Evolutionary conservation across 2,329 filamentous ascomycete species (phyloP), one percentile per base, ranked within the genome.

Genomic region (Nigrospora sphaerica): DNA sequence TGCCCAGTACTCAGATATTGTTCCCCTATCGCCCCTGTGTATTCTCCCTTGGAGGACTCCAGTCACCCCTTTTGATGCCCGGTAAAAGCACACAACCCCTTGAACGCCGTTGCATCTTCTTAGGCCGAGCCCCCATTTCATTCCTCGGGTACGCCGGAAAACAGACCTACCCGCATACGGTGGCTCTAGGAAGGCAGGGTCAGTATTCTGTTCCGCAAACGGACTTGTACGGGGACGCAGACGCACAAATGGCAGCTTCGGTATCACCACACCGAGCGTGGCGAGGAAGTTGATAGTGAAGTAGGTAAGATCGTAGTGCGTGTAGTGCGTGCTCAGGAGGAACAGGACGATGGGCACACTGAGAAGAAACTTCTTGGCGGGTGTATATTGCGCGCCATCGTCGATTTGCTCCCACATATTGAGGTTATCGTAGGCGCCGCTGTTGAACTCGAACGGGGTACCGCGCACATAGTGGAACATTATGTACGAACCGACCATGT

Each of bases 361-460:
- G 58, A 97, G 83, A 49, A 98, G 76, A 62, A 98, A 98, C 70
- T 98, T 98, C 77, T 98, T 98, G 55, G 93, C 88, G 4, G 93
- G 93, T 1, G 93, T 98, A 73, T 97, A 98, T 68, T 98, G 93
- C 58, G 93, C 93, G 40, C 93, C 93, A 61, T 97, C 95, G 74
- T 98, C 93, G 66, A 98, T 98, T 72, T 98, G 93, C 74, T 98
- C 93, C 93, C 93, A 98, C 93, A 98, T 97, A 73, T 97, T 98
- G 62, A 98, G 78, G 68, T 98, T 97, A 76, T 98, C 93, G 69
- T 97, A 98, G 57, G 93, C 93, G 49, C 93, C 93, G 47, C 88
- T 86, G 65, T 98, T 98, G 78, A 98, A 98, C 68, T 98, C 93
- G 64, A 98, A 98, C 6, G 93, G 93, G 40, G 97, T 89, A 57